Base-by-base conservation (phyloP, 192 early-diverging fungal genomes). In the Backusella macrospora region DNA sequence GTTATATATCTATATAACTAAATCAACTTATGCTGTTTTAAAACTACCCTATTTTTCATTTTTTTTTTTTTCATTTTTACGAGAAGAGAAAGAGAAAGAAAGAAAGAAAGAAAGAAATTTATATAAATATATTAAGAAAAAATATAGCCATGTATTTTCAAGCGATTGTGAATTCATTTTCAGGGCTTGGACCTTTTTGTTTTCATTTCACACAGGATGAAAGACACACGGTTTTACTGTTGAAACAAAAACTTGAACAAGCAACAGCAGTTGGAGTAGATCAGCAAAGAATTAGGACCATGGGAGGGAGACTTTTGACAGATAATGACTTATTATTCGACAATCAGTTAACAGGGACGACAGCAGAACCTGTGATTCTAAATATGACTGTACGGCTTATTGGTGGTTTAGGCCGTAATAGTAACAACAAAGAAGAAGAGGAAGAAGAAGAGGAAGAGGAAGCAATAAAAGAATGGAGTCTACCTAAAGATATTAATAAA, bases 101-200 rank as follows among this genome's bases (percentile, higher is more conserved):
- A 42, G 7, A 42, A 7, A 42, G 40, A 42, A 42, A 7, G 40
- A 7, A 42, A n/a, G n/a, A n/a, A n/a, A n/a, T n/a, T n/a, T n/a
- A n/a, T n/a, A n/a, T n/a, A n/a, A n/a, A n/a, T n/a, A 34, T 34
- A 34, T 34, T 34, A 43, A 43, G 42, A 6, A 43, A 43, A 18
- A 21, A 0, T 18, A 16, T 34, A 34, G 29, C 2, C 0, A 63
- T 63, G 62, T 45, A 68, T 45, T 52, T n/a, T 38, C 68, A 70
- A 70, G 68, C 68, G 7, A 55, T 70, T 49, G 68, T 70, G 13
- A 70, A 70, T 38, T 70, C 68, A 23, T 70, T 47, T 49, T 45
- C 26, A 34, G 68, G 68, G 13, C 42, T 49, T 49, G 68, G 68
- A 43, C 42, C 68, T n/a, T 43, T 70, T 21, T 70, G 68, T 70